phyloP scores from a whole-genome alignment of 352 stramenopile genomes.

The Globisporangium splendens region DNA sequence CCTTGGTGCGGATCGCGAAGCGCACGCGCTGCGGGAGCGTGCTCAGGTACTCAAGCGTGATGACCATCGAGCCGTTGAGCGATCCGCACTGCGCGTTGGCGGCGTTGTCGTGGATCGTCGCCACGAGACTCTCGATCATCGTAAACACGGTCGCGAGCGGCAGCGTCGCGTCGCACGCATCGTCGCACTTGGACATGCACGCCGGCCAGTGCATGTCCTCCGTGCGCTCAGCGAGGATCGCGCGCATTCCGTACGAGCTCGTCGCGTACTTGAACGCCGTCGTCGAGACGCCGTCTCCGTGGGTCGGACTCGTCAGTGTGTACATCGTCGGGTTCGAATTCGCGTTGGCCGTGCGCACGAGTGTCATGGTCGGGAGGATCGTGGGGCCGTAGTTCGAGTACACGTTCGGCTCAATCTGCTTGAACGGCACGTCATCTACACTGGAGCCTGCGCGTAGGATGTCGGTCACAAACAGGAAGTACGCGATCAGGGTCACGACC shows the following conservation, averaged over 20 bases:
- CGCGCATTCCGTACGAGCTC: constrained; percentile 43
- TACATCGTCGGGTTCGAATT: constrained; percentile 7
- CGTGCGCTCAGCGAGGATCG: constrained; percentile 26
- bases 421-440: constrained; percentile 34
- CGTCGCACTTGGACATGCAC: constrained; percentile 25
- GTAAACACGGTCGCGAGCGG: constrained; percentile 24
- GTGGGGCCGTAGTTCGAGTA: constrained; percentile 42
- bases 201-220: constrained; percentile 22
- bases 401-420: constrained; percentile 48
- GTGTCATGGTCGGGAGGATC: constrained; percentile 20
- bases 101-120: constrained; percentile 31
- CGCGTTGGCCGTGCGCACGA: constrained; percentile 17
- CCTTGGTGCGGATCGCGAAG: constrained; percentile 43
- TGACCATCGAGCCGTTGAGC: constrained; percentile 18
- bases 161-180: constrained; percentile 21
- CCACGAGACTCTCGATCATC: constrained; percentile 43
- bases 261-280: constrained; percentile 40
- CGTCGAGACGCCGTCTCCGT: constrained; percentile 14
- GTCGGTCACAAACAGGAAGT: constrained; percentile 43
- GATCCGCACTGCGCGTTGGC: constrained; percentile 15
- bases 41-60: constrained; percentile 39
- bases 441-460: constrained; percentile 32
- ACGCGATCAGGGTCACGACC: constrained; percentile 32
- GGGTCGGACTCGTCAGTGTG: constrained; percentile 9
- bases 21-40: constrained; percentile 43